Conservation (phyloP, 176 grass and related monocot species). For the Oryza coarctata region DNA sequence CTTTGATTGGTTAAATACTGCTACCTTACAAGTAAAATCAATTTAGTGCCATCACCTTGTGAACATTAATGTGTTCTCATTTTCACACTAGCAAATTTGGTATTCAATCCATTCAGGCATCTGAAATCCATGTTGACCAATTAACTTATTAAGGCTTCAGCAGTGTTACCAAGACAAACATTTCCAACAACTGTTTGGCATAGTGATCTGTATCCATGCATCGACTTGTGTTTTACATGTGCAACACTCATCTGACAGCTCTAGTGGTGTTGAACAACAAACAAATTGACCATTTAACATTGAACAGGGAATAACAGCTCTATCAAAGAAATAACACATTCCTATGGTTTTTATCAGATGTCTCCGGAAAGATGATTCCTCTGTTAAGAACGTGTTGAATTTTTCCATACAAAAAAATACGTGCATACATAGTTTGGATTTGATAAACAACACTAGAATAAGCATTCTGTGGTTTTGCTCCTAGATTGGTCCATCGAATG, state of each 20-base stretch:
- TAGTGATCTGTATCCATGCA: not conserved
- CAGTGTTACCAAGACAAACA: not conserved
- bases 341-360: not conserved
- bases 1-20: slow-evolving; percentile 28
- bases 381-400: not conserved
- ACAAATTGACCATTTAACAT: not conserved
- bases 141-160: not conserved
- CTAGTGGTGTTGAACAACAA: not conserved
- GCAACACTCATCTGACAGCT: not conserved
- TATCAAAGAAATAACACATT: not conserved
- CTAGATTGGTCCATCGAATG: not conserved
- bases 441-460: not conserved
- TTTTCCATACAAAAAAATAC: not conserved
- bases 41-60: not conserved
- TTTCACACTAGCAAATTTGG: not conserved
- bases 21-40: slow-evolving; percentile 14
- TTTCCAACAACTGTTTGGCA: not conserved
- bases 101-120: not conserved
- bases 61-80: not conserved
- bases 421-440: not conserved
- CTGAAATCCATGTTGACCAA: slow-evolving; percentile 8
- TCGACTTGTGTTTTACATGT: not conserved
- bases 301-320: slow-evolving; percentile 13
- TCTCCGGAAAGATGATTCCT: not conserved
- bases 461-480: not conserved